Percentiles rank a stretch among this genome's conserved stretches.
Evolutionary conservation across 768 basidiomycete genomes (phyloP).

Genomic region (Ramaria rubella): DNA sequence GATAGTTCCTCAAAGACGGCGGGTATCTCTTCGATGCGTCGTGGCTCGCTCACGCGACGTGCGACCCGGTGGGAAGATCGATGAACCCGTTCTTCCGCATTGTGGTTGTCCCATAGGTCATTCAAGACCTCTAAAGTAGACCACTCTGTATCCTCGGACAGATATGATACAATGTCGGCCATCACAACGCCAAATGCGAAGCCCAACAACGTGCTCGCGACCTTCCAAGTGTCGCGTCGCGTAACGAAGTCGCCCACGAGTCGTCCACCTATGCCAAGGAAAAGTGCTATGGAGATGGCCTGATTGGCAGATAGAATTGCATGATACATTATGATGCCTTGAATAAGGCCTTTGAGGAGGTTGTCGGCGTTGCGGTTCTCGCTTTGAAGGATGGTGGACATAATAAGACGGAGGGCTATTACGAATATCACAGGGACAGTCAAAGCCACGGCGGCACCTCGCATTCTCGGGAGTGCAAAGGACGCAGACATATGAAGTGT

Average conservation of each 20-base stretch:
- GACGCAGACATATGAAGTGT: too few species aligned
- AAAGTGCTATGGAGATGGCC: conserved; percentile 49
- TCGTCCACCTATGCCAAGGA: conserved; percentile 51
- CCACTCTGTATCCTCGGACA: conserved; percentile 43
- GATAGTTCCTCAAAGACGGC: conserved; percentile 8
- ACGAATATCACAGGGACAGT: neutral
- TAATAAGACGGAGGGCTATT: neutral
- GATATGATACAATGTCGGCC: conserved; percentile 64
- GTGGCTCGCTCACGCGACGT: conserved; percentile 6
- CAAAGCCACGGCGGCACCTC: neutral
- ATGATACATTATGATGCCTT: conserved; percentile 69
- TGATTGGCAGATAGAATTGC: conserved; percentile 45
- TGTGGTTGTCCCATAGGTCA: neutral
- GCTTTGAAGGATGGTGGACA: neutral
- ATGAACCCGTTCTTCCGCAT: neutral
- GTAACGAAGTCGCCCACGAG: conserved; percentile 57
- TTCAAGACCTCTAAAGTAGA: neutral
- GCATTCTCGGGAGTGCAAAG: conserved; percentile 5
- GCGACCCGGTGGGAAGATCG: neutral
- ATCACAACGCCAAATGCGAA: conserved; percentile 61
- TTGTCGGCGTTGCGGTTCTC: conserved; percentile 6
- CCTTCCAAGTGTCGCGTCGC: conserved; percentile 46
- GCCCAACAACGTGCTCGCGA: conserved; percentile 56
- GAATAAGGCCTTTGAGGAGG: conserved; percentile 65
- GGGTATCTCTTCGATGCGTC: conserved; percentile 9